Conservation (phyloP, 768 basidiomycete species). For the Tricholoma sp. region DNA sequence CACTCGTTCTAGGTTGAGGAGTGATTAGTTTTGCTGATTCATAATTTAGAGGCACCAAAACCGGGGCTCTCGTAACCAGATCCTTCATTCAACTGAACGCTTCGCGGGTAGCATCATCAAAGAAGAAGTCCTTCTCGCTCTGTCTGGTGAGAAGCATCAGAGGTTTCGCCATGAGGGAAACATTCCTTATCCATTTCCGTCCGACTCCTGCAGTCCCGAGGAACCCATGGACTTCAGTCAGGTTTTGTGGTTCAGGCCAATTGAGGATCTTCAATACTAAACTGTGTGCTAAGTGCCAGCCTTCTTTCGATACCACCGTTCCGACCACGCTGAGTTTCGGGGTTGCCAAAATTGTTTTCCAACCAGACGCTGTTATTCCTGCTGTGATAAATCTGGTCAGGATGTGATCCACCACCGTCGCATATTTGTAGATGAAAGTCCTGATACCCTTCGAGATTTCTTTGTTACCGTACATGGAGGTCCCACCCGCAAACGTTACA, state of each 20-base stretch:
- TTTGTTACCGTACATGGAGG: conserved; percentile 9
- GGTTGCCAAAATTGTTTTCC: conserved; percentile 20
- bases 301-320: conserved; percentile 20
- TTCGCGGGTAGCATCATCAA: conserved; percentile 14
- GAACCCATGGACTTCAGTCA: conserved; percentile 20
- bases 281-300: conserved; percentile 21
- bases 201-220: conserved; percentile 18
- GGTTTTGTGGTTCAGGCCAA: conserved; percentile 14
- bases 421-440: conserved; percentile 23
- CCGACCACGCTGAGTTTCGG: conserved; percentile 25
- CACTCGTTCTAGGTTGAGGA: conserved; percentile 4
- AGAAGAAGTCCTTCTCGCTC: conserved; percentile 18
- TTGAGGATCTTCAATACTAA: conserved; percentile 21
- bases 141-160: conserved; percentile 13
- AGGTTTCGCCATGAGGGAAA: conserved; percentile 18
- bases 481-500: conserved; percentile 17
- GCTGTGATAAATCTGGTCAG: conserved; percentile 16
- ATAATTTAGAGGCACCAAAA: conserved; percentile 29
- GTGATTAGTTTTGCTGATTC: not conserved
- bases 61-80: conserved; percentile 16
- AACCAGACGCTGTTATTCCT: conserved; percentile 27
- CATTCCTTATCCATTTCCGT: conserved; percentile 19
- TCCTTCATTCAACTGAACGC: conserved; percentile 23
- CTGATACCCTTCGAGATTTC: conserved; percentile 22
- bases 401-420: conserved; percentile 15